Conservation (phyloP, 139 green algal genomes). For the Asterochloris erici region DNA sequence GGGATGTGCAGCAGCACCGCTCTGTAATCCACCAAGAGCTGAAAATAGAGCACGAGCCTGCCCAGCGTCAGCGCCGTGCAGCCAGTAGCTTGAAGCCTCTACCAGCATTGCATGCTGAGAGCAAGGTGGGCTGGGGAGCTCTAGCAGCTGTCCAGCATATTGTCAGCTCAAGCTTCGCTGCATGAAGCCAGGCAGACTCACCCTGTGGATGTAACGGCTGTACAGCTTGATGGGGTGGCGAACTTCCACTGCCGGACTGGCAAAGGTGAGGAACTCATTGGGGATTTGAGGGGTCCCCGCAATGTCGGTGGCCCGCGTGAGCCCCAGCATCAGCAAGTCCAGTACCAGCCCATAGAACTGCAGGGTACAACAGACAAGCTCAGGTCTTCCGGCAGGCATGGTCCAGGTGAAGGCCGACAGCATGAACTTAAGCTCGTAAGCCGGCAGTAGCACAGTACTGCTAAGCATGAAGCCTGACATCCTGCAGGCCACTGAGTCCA, state of each 20-base stretch:
- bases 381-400: no score
- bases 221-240: conserved; percentile 98
- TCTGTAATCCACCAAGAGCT: no score
- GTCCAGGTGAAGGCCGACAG: no score
- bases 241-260: conserved; percentile 80
- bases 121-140: background rate
- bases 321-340: conserved; percentile 95
- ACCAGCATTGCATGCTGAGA: no score
- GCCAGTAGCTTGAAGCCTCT: no score
- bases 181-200: conserved; percentile 15
- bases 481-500: background rate
- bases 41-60: no score
- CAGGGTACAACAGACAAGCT: no score
- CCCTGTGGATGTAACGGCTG: conserved; percentile 88
- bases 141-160: background rate
- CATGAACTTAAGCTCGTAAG: background rate
- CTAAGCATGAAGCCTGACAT: no score
- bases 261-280: conserved; percentile 97
- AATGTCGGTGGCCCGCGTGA: conserved; percentile 94
- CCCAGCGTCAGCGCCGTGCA: no score
- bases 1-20: no score
- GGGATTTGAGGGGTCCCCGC: conserved; percentile 88
- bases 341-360: conserved; percentile 96
- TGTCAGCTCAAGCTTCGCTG: conserved; percentile 1
- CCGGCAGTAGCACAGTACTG: no score